phyloP scores from a whole-genome alignment of 2,329 filamentous ascomycete species.

The Aspergillus fumigatiaffinis region DNA sequence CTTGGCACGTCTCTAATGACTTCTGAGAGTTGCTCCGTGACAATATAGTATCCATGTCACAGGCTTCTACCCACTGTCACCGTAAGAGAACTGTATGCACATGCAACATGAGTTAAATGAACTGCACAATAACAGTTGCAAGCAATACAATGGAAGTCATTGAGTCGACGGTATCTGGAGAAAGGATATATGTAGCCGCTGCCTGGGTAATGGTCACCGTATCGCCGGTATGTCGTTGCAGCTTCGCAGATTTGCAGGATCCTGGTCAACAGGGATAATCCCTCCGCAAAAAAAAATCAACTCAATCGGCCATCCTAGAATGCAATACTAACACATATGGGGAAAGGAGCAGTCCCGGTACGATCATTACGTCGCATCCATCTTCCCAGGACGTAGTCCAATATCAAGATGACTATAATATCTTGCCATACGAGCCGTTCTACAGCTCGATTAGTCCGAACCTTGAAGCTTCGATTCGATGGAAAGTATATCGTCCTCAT shows the following conservation, averaged over 20 bases:
- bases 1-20: too few relatives aligned
- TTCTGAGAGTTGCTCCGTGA: neutral
- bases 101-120: neutral
- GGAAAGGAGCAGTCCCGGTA: neutral
- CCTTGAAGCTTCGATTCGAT: constrained; percentile 63
- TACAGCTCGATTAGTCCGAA: constrained; percentile 18
- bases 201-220: neutral
- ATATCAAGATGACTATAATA: neutral
- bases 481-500: constrained; percentile 74
- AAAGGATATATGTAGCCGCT: neutral
- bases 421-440: constrained; percentile 1
- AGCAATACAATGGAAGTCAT: neutral
- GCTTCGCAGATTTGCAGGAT: neutral
- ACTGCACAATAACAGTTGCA: neutral
- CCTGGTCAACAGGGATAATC: neutral
- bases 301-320: neutral
- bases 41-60: neutral
- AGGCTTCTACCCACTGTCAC: neutral
- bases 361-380: neutral
- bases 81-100: neutral
- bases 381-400: neutral
- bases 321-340: neutral
- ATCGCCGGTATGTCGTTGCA: neutral
- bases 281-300: neutral
- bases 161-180: neutral